Evolutionary conservation across 495 filamentous ascomycete genomes (phyloP).

Genomic region (Aspergillus leporis): DNA sequence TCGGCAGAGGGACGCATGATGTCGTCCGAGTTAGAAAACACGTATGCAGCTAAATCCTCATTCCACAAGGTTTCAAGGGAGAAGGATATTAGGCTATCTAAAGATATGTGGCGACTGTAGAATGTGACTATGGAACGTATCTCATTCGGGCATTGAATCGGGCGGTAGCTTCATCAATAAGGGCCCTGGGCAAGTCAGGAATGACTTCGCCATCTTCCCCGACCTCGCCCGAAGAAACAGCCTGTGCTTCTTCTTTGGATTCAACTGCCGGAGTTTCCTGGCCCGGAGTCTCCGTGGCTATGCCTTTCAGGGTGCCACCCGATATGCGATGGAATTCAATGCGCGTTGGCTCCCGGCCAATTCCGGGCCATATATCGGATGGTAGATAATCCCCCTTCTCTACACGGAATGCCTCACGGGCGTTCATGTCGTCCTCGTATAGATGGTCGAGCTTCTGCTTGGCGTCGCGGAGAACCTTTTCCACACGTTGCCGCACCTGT

Average conservation of each 20-base stretch:
- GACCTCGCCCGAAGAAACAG: slow-evolving; percentile 16
- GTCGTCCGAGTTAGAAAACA: too few relatives aligned
- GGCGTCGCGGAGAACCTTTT: slow-evolving; percentile 72
- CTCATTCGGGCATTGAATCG: slow-evolving; percentile 35
- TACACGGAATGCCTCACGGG: slow-evolving; percentile 74
- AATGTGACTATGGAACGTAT: background rate
- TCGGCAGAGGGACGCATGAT: background rate
- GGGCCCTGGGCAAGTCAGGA: slow-evolving; percentile 54
- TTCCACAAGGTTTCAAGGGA: too few relatives aligned
- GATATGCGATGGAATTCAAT: slow-evolving; percentile 52
- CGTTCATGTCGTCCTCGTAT: slow-evolving; percentile 68
- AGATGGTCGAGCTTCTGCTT: slow-evolving; percentile 73
- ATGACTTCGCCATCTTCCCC: slow-evolving; percentile 43
- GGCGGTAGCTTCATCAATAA: slow-evolving; percentile 54
- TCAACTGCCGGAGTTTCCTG: slow-evolving; percentile 9
- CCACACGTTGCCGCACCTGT: slow-evolving; percentile 68
- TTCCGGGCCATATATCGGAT: slow-evolving; percentile 83
- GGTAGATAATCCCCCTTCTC: slow-evolving; percentile 87
- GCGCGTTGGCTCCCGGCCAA: slow-evolving; percentile 58
- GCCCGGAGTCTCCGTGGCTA: slow-evolving; percentile 9
- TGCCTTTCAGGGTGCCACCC: slow-evolving; percentile 36
- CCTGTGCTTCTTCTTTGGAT: background rate
- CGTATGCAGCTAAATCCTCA: too few relatives aligned
- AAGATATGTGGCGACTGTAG: background rate
- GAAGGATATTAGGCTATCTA: background rate